phyloP scores from a whole-genome alignment of 768 basidiomycete species.

The Pleurotus citrinopileatus region DNA sequence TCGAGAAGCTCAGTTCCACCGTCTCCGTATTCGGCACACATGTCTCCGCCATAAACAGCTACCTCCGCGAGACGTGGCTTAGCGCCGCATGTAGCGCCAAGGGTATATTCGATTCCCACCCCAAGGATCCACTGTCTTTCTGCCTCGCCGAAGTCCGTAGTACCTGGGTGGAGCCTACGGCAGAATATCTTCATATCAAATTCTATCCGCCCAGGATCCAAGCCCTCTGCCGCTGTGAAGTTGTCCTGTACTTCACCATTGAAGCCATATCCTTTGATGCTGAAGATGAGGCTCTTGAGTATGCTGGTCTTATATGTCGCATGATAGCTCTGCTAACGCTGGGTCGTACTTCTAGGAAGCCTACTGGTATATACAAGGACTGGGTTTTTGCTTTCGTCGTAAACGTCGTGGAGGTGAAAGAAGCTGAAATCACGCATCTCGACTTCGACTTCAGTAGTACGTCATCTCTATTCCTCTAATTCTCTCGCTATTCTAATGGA shows the following conservation, averaged over 20 bases:
- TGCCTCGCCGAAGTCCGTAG: conserved; percentile 10
- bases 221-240: conserved; percentile 19
- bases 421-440: neutral
- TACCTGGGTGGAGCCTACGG: conserved; percentile 7
- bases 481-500: neutral
- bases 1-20: conserved; percentile 10
- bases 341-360: too few relatives aligned
- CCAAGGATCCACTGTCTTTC: neutral
- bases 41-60: conserved; percentile 16
- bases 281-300: conserved; percentile 7
- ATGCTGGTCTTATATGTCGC: neutral
- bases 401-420: neutral
- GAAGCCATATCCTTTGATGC: conserved; percentile 13
- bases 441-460: neutral
- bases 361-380: neutral
- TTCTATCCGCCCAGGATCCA: conserved; percentile 18
- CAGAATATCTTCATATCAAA: conserved; percentile 17
- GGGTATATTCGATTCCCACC: neutral
- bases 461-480: neutral
- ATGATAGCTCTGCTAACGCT: too few relatives aligned
- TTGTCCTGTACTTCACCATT: conserved; percentile 17
- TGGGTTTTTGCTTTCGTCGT: neutral
- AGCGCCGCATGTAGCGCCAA: neutral
- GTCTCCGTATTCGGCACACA: conserved; percentile 13
- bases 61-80: conserved; percentile 11